Evolutionary conservation across 495 filamentous ascomycete species (phyloP).

Genomic region (Penicillium parvum): DNA sequence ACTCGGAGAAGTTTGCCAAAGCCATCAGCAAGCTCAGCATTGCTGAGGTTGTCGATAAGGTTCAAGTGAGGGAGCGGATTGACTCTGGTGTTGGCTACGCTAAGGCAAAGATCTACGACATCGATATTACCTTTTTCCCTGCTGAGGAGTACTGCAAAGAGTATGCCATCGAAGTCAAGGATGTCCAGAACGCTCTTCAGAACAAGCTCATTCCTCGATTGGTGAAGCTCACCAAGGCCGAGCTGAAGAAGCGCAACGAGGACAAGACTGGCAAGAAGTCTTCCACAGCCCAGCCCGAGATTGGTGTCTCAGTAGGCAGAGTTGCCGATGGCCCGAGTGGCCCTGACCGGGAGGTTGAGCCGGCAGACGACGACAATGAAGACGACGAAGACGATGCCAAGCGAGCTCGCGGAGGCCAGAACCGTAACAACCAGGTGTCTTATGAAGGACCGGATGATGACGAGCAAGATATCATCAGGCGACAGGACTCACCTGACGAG

Average conservation of each 20-base stretch:
- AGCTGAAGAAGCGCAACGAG: slow-evolving; percentile 71
- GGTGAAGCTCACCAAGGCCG: slow-evolving; percentile 60
- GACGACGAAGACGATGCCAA: slow-evolving; percentile 86
- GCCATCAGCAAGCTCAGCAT: slow-evolving; percentile 85
- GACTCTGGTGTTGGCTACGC: slow-evolving; percentile 59
- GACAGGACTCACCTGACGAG: slow-evolving; percentile 37
- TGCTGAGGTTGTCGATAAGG: slow-evolving; percentile 79
- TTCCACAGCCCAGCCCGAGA: slow-evolving; percentile 68
- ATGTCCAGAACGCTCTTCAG: slow-evolving; percentile 77
- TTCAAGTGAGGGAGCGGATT: slow-evolving; percentile 70
- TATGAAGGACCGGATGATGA: slow-evolving; percentile 92
- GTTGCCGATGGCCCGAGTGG: slow-evolving; percentile 57
- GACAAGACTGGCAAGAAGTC: slow-evolving; percentile 56
- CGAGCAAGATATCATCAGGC: slow-evolving; percentile 66
- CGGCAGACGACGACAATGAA: slow-evolving; percentile 67
- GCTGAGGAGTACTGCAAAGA: slow-evolving; percentile 73
- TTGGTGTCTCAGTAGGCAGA: slow-evolving; percentile 71
- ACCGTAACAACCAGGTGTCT: slow-evolving; percentile 72
- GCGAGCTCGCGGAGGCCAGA: slow-evolving; percentile 65
- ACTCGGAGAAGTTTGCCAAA: slow-evolving; percentile 82
- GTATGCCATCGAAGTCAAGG: slow-evolving; percentile 74
- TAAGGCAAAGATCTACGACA: slow-evolving; percentile 77
- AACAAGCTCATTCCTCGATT: slow-evolving; percentile 69
- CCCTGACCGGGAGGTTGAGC: slow-evolving; percentile 53
- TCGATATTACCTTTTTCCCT: slow-evolving; percentile 80